Evolutionary conservation across 2,329 filamentous ascomycete species (phyloP), one percentile per base, ranked within the genome.

Genomic region (Apiospora phragmitis): DNA sequence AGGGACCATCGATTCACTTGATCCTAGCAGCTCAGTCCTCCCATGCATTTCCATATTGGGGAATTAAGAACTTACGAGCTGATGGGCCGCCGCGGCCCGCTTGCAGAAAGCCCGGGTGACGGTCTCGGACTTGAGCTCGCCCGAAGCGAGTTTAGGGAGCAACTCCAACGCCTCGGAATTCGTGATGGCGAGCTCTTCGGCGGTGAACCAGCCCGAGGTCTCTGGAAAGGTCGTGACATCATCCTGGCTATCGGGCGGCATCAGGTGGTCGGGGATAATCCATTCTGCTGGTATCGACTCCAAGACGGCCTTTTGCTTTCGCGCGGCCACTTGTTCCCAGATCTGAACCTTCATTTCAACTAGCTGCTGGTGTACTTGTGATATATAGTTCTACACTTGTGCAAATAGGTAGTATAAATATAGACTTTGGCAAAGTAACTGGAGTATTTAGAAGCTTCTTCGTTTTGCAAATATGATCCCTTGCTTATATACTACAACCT

Each of bases 121-220:
- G 16, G 76, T 74, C 68, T 80, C 78, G 14, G 79, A 81, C 62
- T 76, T 80, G 62, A 83, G 77, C n/a, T 79, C 72, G 7, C 82
- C 82, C 3, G 77, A 77, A 1, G 81, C 80, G 12, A 84, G 77
- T 41, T 75, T 77, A 4, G 78, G 74, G 0, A 84, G 71, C 12
- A 84, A 75, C 42, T 82, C 78, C 1, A 77, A 32, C 5, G 79
- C 81, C 0, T 77, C 77, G 42, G 72, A 72, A 42, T 79, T 74
- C 8, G 82, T 84, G 70, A 84, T 83, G 69, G 75, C 74, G 0
- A 84, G 76, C 74, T 84, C 83, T 18, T 82, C 76, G 1, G 71
- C 42, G 1, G 84, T 88, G 73, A 92, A 90, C 84, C 90, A 90
- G 2, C 88, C 89, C 1, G 88, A 92, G 0, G 77, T 76, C 68